Percentiles rank a stretch among this genome's conserved stretches.
Conservation (phyloP, 2,329 filamentous ascomycete species). For the Aspergillus clavatus region DNA sequence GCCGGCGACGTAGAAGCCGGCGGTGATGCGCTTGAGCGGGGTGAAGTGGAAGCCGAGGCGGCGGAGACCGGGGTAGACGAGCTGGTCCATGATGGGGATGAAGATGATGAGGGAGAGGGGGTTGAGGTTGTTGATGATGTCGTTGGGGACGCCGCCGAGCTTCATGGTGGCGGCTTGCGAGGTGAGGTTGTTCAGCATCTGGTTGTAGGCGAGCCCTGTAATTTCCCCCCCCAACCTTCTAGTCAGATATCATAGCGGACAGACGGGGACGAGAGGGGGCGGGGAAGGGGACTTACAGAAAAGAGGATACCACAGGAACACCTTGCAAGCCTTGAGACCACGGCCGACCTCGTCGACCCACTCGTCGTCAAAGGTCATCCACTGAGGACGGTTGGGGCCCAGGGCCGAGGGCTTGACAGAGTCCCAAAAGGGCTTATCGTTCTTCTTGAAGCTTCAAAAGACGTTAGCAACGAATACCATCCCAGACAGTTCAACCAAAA, state of each 20-base stretch:
- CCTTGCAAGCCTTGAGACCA: constrained; percentile 64
- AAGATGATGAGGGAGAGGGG: constrained; percentile 51
- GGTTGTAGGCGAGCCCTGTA: constrained; percentile 47
- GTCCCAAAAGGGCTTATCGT: constrained; percentile 20
- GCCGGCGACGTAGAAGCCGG: constrained; percentile 47
- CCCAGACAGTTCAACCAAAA: too few relatives aligned
- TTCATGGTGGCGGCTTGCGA: constrained; percentile 53
- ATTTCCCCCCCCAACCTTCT: not conserved
- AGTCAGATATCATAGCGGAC: too few relatives aligned
- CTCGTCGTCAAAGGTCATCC: constrained; percentile 74
- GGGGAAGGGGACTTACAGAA: constrained; percentile 33
- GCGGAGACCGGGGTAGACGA: constrained; percentile 50
- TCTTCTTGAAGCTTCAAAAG: constrained; percentile 17
- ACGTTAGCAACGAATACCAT: too few relatives aligned
- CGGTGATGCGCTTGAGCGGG: constrained; percentile 50
- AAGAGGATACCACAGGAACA: constrained; percentile 59
- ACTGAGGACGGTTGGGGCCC: constrained; percentile 21
- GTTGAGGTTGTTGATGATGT: constrained; percentile 53
- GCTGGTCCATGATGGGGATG: constrained; percentile 50
- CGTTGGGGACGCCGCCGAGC: constrained; percentile 51
- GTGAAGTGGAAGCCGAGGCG: constrained; percentile 47
- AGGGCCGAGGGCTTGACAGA: constrained; percentile 30
- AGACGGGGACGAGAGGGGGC: not conserved
- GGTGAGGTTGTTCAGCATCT: constrained; percentile 52
- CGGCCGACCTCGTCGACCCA: constrained; percentile 76